Conservation (phyloP, 768 basidiomycete genomes). For the Boletus reticuloceps region DNA sequence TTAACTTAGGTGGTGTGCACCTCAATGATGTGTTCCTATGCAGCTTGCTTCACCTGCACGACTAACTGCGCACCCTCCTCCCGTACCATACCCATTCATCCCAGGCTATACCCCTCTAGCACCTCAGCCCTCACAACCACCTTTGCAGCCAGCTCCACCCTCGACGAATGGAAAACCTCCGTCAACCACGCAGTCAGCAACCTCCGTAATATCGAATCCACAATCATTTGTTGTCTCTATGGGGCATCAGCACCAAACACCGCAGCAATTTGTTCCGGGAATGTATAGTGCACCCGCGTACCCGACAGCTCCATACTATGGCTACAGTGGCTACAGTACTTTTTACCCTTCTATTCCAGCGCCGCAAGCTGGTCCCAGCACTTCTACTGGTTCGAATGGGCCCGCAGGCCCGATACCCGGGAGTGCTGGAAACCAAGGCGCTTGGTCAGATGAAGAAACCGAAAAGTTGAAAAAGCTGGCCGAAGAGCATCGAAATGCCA, state of each 20-base stretch:
- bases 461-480: conserved; percentile 66
- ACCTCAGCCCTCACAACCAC: conserved; percentile 30
- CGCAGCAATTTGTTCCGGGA: conserved; percentile 42
- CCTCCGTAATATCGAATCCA: conserved; percentile 64
- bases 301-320: conserved; percentile 63
- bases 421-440: conserved; percentile 56
- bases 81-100: conserved; percentile 50
- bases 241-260: conserved; percentile 48
- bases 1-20: background rate
- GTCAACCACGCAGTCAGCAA: conserved; percentile 31
- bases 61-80: conserved; percentile 64
- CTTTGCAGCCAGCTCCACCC: conserved; percentile 36
- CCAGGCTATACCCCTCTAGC: conserved; percentile 36
- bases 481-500: conserved; percentile 57
- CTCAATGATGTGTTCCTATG: conserved; percentile 12
- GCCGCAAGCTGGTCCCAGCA: conserved; percentile 24
- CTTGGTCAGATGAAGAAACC: conserved; percentile 79
- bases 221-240: conserved; percentile 72
- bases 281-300: conserved; percentile 41
- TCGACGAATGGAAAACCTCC: conserved; percentile 34
- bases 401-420: conserved; percentile 15
- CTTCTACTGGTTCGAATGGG: conserved; percentile 26
- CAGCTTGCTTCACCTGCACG: conserved; percentile 76
- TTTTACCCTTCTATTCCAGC: conserved; percentile 31
- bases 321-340: conserved; percentile 40